These are phyloP conservation scores for Hirsutella rhossiliensis DNA, from an alignment of 2,329 filamentous ascomycete genomes.

Conservation along the genomic window DNA sequence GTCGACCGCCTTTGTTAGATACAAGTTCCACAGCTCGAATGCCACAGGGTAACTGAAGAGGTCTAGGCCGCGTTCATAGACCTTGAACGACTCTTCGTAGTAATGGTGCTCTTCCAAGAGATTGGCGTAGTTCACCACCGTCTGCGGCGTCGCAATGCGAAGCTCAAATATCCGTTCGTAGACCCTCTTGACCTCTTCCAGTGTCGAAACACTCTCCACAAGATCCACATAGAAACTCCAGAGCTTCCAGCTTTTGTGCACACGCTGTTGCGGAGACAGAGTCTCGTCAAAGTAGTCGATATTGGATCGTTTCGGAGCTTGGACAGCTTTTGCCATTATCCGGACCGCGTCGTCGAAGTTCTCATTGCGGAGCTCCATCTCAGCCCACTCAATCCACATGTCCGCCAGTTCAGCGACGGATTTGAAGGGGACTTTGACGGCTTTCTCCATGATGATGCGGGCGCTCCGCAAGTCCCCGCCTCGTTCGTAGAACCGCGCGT, in stretches of 20 bases:
- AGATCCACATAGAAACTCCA: constrained; percentile 99
- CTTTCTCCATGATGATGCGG: constrained; percentile 91
- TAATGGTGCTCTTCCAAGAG: constrained; percentile 89
- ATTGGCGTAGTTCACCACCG: constrained; percentile 96
- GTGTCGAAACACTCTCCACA: constrained; percentile 81
- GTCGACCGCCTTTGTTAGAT: constrained; percentile 93
- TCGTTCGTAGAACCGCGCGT: constrained; percentile 92
- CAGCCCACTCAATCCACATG: constrained; percentile 98
- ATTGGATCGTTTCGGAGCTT: constrained; percentile 91
- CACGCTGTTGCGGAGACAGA: constrained; percentile 83
- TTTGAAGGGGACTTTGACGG: constrained; percentile 94
- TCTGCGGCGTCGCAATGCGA: constrained; percentile 93
- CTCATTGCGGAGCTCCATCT: constrained; percentile 92
- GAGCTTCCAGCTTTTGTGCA: constrained; percentile 98
- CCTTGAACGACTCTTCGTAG: constrained; percentile 94
- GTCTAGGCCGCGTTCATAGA: constrained; percentile 91
- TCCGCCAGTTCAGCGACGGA: constrained; percentile 94
- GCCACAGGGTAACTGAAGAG: constrained; percentile 98
- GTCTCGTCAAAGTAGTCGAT: constrained; percentile 99
- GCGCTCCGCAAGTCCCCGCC: constrained; percentile 77
- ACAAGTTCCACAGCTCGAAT: constrained; percentile 97
- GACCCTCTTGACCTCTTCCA: constrained; percentile 86
- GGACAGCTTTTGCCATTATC: constrained; percentile 94
- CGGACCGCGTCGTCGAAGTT: constrained; percentile 91
- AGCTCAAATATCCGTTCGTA: constrained; percentile 98